Percentiles rank a stretch among this genome's conserved stretches.
Conservation (phyloP, 2,329 filamentous ascomycete species). For the Venturia effusa region DNA sequence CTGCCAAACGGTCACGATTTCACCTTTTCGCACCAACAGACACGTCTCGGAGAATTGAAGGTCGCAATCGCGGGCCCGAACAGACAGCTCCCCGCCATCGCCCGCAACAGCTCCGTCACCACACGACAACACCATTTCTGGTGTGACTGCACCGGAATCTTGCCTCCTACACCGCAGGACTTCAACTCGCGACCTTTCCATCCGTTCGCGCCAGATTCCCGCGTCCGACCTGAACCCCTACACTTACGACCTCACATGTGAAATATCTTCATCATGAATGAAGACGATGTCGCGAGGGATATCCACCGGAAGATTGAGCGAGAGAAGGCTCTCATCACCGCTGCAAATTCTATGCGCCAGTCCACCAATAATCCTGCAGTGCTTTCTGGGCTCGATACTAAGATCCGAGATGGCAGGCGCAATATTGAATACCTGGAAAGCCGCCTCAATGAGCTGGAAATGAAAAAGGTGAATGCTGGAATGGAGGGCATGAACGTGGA, state of each 20-base stretch:
- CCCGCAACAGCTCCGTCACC: conserved; percentile 2
- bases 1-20: not conserved
- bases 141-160: not conserved
- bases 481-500: conserved; percentile 56
- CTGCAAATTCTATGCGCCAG: conserved; percentile 87
- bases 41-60: not conserved
- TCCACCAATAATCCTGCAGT: conserved; percentile 91
- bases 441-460: conserved; percentile 76
- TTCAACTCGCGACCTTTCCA: not conserved
- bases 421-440: conserved; percentile 96
- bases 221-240: not conserved
- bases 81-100: not conserved
- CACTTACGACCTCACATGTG: conserved; percentile 5
- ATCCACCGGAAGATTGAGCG: conserved; percentile 96
- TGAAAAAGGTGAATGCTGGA: conserved; percentile 61
- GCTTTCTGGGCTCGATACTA: conserved; percentile 78
- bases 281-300: conserved; percentile 58
- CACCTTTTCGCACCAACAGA: not conserved
- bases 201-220: not conserved
- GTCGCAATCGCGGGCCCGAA: not conserved
- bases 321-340: conserved; percentile 89
- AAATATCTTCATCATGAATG: conserved; percentile 20
- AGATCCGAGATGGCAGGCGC: conserved; percentile 84
- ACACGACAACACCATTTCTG: not conserved
- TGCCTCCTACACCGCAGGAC: not conserved